These are phyloP conservation scores for Umbellularia californica DNA, from an alignment of 164 flowering plant species.

Conservation along the genomic window DNA sequence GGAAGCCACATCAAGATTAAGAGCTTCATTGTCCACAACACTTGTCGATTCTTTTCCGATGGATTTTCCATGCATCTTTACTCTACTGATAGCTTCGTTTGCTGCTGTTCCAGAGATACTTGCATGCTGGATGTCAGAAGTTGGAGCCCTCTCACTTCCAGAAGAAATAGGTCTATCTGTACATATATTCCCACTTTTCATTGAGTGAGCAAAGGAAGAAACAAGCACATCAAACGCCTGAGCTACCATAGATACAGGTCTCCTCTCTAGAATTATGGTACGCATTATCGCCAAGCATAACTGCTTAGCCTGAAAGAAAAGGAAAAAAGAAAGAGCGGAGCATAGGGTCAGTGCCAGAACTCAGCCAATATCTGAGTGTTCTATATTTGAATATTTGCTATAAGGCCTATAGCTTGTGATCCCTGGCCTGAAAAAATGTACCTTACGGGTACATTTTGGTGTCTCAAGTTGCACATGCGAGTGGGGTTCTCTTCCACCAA, in stretches of 20 bases:
- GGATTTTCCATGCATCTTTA: conserved; percentile 19
- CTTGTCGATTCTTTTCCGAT: conserved; percentile 8
- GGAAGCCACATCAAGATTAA: conserved; percentile 10
- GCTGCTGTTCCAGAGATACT: conserved; percentile 18
- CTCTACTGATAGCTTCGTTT: conserved; percentile 29
- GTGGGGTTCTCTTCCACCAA: neutral
- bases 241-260: conserved; percentile 67
- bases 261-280: conserved; percentile 69
- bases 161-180: conserved; percentile 1
- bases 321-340: conserved; percentile 12
- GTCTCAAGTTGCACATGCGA: neutral
- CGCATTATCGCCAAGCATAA: conserved; percentile 59
- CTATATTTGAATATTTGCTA: too few species aligned
- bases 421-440: neutral
- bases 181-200: conserved; percentile 27
- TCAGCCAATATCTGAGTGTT: neutral
- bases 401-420: neutral
- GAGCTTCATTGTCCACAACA: conserved; percentile 19
- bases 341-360: conserved; percentile 1
- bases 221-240: conserved; percentile 70
- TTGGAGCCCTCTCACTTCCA: conserved; percentile 29
- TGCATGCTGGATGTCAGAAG: conserved; percentile 29
- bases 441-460: neutral
- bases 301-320: conserved; percentile 70
- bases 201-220: conserved; percentile 52